Conservation (phyloP, 1,139 yeast genomes). For the Candida sanyaensis region DNA sequence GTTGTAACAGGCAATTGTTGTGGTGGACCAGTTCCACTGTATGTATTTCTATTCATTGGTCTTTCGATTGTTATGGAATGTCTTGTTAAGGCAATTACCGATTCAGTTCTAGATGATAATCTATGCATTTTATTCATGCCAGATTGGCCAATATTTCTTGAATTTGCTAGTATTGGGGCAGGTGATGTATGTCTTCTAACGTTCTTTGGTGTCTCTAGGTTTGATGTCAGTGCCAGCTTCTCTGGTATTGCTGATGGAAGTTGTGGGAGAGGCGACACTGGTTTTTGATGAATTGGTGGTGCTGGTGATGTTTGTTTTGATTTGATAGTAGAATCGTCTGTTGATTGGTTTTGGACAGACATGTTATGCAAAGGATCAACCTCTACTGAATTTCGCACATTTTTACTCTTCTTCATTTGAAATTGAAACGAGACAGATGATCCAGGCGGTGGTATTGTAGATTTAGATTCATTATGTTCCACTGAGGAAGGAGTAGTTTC, state of each 20-base stretch:
- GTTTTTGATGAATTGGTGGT: not conserved
- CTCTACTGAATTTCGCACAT: slow-evolving; percentile 10
- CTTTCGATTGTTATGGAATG: slow-evolving; percentile 12
- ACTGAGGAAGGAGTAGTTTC: slow-evolving; percentile 39
- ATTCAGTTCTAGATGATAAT: slow-evolving; percentile 13
- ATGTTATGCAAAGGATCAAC: slow-evolving; percentile 10
- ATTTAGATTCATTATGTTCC: slow-evolving; percentile 15
- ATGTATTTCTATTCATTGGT: slow-evolving; percentile 22
- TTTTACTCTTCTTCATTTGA: not conserved
- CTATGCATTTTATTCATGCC: not conserved
- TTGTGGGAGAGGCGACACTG: not conserved
- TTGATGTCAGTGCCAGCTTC: not conserved
- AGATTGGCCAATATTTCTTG: slow-evolving; percentile 1
- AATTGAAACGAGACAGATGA: slow-evolving; percentile 5
- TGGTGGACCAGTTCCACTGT: slow-evolving; percentile 15
- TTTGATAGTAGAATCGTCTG: slow-evolving; percentile 9
- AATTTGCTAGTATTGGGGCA: slow-evolving; percentile 3
- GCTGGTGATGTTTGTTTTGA: not conserved
- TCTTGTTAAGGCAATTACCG: slow-evolving; percentile 16
- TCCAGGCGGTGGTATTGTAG: slow-evolving; percentile 4
- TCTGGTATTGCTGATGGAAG: not conserved
- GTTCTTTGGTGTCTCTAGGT: slow-evolving; percentile 8
- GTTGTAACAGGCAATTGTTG: slow-evolving; percentile 12
- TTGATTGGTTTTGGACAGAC: not conserved
- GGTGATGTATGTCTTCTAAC: slow-evolving; percentile 29